Percentiles rank a stretch among this genome's conserved stretches.
phyloP scores from a whole-genome alignment of 371 early-diverging fungal genomes.

The Polyrhizophydium stewartii region DNA sequence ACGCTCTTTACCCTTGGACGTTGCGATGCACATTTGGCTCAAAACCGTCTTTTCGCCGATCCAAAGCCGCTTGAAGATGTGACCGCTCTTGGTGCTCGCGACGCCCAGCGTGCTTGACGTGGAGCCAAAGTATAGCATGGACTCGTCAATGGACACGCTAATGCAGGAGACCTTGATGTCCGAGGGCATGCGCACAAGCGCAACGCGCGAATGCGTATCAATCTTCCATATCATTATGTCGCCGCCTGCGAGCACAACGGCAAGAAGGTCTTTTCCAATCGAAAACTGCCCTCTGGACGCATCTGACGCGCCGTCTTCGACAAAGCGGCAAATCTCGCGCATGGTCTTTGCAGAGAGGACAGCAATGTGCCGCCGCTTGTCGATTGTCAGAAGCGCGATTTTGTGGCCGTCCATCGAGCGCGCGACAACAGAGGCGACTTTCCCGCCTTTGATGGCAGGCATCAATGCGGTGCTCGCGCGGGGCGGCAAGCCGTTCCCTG shows the following conservation, averaged over 20 bases:
- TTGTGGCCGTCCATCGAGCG: slow-evolving; percentile 6
- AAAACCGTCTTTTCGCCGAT: slow-evolving; percentile 2
- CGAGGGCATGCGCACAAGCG: not conserved
- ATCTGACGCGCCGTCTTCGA: not conserved
- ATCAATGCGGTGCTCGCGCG: not conserved
- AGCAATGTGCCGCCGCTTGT: not conserved
- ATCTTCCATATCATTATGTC: slow-evolving; percentile 12
- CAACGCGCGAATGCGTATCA: slow-evolving; percentile 6
- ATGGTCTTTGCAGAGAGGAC: slow-evolving; percentile 6
- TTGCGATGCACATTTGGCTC: slow-evolving; percentile 1
- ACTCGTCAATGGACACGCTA: slow-evolving; percentile 9
- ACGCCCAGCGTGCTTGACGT: not conserved
- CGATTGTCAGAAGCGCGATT: slow-evolving; percentile 3
- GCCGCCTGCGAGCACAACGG: slow-evolving; percentile 1
- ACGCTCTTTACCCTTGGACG: slow-evolving; percentile 11
- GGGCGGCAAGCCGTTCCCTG: not conserved
- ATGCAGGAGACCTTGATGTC: slow-evolving; percentile 5
- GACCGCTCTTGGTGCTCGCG: slow-evolving; percentile 1
- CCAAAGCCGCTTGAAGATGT: not conserved
- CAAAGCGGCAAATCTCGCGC: slow-evolving; percentile 12
- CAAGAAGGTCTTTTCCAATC: slow-evolving; percentile 10
- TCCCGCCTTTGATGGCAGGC: not conserved
- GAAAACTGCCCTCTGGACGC: slow-evolving; percentile 7
- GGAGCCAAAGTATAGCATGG: slow-evolving; percentile 3
- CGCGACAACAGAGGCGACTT: slow-evolving; percentile 1